A percentile compares a stretch with the other conserved stretches of the same genome.
These are phyloP conservation scores for Fusarium avenaceum DNA, from an alignment of 2,329 filamentous ascomycete species.

Conservation along the genomic window DNA sequence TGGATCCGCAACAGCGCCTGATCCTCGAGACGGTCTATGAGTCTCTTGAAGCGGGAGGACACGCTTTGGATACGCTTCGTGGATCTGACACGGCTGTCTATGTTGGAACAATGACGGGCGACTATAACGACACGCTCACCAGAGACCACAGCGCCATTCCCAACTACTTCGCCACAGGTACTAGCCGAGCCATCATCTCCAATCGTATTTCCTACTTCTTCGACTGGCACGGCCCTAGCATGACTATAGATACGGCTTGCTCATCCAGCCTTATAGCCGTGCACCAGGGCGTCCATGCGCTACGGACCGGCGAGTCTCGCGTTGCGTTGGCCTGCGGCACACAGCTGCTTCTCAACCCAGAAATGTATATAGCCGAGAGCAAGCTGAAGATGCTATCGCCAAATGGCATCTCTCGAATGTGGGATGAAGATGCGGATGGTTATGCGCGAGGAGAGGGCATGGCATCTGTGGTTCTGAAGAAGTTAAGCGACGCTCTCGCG, in stretches of 20 bases:
- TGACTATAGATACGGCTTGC: conserved; percentile 26
- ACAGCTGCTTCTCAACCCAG: conserved; percentile 2
- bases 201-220: conserved; percentile 23
- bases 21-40: conserved; percentile 1
- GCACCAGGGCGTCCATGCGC: conserved; percentile 9
- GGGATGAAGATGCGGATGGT: background rate
- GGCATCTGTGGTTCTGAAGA: background rate
- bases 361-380: conserved; percentile 1
- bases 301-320: conserved; percentile 7
- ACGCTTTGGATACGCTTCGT: conserved; percentile 1
- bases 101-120: conserved; percentile 9
- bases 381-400: background rate
- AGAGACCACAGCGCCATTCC: conserved; percentile 6
- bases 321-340: conserved; percentile 14
- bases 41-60: background rate
- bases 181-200: conserved; percentile 22
- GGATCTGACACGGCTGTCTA: conserved; percentile 25
- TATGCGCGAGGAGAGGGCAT: conserved; percentile 4
- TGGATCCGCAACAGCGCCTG: background rate
- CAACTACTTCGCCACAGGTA: background rate
- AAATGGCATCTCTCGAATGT: conserved; percentile 3
- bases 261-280: conserved; percentile 18
- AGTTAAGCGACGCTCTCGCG: background rate
- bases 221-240: conserved; percentile 10
- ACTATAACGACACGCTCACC: background rate